phyloP scores from a whole-genome alignment of 106 monocot genomes.

The Dendrobium officinale region DNA sequence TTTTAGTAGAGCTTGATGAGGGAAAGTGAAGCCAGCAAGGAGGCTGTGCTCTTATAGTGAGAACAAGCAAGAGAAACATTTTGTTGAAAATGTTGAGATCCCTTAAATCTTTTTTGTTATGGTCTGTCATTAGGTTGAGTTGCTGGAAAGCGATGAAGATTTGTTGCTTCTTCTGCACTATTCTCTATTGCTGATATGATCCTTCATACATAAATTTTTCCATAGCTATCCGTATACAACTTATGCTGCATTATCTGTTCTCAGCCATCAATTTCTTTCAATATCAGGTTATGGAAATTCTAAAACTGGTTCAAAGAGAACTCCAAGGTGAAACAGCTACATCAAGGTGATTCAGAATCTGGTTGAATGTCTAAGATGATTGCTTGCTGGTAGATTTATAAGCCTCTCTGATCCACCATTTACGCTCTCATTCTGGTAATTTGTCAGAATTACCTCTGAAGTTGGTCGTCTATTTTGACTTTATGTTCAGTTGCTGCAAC shows the following conservation, averaged over 20 bases:
- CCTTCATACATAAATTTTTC: too few relatives aligned
- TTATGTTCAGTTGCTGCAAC: too few relatives aligned
- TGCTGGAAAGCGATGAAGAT: too few relatives aligned
- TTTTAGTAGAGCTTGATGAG: too few relatives aligned
- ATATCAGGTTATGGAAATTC: conserved; percentile 26
- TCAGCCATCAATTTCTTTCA: neutral
- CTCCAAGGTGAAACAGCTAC: conserved; percentile 13
- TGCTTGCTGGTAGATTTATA: neutral
- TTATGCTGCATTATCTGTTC: neutral
- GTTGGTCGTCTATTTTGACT: neutral
- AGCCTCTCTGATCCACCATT: neutral
- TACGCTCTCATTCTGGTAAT: neutral
- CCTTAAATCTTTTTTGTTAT: too few relatives aligned
- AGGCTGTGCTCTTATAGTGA: too few relatives aligned
- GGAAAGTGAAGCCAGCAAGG: too few relatives aligned
- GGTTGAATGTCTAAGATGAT: neutral
- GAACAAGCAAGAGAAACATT: too few relatives aligned
- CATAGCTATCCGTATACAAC: neutral
- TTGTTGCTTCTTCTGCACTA: too few relatives aligned
- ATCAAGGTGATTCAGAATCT: conserved; percentile 3
- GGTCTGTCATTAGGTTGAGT: too few relatives aligned
- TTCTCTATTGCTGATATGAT: too few relatives aligned
- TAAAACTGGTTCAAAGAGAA: conserved; percentile 23
- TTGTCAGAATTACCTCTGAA: neutral
- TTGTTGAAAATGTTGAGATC: too few relatives aligned